A percentile compares a stretch with the other conserved stretches of the same genome.
Evolutionary conservation across 2,329 filamentous ascomycete genomes (phyloP).

Genomic region (Apiospora koreana): DNA sequence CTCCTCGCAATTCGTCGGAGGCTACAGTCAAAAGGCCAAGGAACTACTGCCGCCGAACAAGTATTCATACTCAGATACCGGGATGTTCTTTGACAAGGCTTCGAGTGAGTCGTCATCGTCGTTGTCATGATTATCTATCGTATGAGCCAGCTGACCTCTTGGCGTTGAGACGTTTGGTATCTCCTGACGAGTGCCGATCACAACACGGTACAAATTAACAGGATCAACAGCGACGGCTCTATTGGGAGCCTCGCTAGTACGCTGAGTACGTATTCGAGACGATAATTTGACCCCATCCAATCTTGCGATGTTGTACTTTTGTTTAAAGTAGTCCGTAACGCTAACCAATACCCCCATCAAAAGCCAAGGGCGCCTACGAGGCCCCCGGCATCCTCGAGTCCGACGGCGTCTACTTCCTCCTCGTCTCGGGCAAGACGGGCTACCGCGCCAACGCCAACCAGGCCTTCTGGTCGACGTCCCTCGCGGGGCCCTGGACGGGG

Average conservation of each 20-base stretch:
- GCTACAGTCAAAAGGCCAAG: slow-evolving; percentile 33
- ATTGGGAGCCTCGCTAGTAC: slow-evolving; percentile 31
- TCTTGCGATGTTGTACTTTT: too few species aligned
- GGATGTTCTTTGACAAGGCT: slow-evolving; percentile 39
- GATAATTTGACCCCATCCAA: too few species aligned
- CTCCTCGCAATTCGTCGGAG: slow-evolving; percentile 31
- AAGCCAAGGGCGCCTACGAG: slow-evolving; percentile 35
- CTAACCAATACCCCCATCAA: neutral
- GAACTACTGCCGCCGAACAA: slow-evolving; percentile 37
- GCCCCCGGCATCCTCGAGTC: slow-evolving; percentile 37
- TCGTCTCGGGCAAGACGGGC: slow-evolving; percentile 38
- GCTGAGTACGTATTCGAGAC: slow-evolving; percentile 25
- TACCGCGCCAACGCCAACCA: slow-evolving; percentile 39
- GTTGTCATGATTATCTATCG: neutral
- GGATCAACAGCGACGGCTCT: slow-evolving; percentile 36
- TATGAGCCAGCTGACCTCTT: neutral
- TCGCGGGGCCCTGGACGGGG: slow-evolving; percentile 34
- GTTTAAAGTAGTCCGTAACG: too few species aligned
- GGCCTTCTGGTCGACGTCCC: slow-evolving; percentile 35
- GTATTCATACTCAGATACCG: slow-evolving; percentile 41
- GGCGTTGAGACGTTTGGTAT: slow-evolving; percentile 34
- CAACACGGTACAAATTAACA: slow-evolving; percentile 41
- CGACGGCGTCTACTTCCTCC: slow-evolving; percentile 36
- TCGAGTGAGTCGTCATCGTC: slow-evolving; percentile 16
- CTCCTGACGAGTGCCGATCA: slow-evolving; percentile 41